Conservation (phyloP, 257 asterid genomes). For the Forsythia suspensa region DNA sequence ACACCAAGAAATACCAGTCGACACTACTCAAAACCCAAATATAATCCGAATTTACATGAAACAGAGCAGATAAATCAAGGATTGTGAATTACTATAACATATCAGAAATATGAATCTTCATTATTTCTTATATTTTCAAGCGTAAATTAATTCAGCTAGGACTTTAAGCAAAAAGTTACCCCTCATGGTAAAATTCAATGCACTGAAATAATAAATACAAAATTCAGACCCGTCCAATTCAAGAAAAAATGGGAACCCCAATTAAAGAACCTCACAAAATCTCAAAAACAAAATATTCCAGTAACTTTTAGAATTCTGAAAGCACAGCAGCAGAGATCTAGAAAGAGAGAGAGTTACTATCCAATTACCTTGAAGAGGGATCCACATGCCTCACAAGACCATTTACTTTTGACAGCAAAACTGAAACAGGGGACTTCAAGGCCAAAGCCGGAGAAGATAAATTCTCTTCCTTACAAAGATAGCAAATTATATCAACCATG, state of each 20-base stretch:
- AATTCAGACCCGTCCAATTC: not conserved
- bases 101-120: not conserved
- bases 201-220: not conserved
- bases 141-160: not conserved
- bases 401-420: constrained; percentile 41
- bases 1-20: not conserved
- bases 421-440: constrained; percentile 61
- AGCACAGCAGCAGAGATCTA: not conserved
- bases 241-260: not conserved
- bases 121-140: not conserved
- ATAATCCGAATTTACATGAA: not conserved
- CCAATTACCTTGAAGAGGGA: constrained; percentile 57
- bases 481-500: constrained; percentile 78
- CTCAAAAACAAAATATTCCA: not conserved
- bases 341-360: not conserved
- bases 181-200: not conserved
- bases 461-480: constrained; percentile 59
- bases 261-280: not conserved
- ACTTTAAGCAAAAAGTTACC: not conserved
- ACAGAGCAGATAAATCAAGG: not conserved
- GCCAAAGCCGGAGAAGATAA: constrained; percentile 54
- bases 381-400: constrained; percentile 62
- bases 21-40: not conserved
- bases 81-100: not conserved
- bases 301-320: no score